These are phyloP conservation scores for Rhodotorula toruloides DNA, from an alignment of 768 basidiomycete species.

Conservation along the genomic window DNA sequence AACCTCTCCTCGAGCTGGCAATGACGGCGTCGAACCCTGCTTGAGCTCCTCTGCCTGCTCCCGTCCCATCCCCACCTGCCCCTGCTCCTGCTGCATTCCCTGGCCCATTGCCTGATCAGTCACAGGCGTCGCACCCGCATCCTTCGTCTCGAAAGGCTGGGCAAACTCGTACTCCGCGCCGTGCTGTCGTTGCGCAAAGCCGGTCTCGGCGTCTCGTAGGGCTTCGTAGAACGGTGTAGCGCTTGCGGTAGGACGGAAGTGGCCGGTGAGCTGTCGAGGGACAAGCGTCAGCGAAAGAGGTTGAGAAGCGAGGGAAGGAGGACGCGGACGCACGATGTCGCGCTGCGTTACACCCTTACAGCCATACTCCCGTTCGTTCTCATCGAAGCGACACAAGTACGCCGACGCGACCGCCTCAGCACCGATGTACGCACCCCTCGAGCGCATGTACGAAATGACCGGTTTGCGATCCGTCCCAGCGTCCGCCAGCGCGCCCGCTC, in stretches of 20 bases:
- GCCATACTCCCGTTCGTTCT: conserved; percentile 24
- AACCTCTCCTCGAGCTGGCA: too few relatives aligned
- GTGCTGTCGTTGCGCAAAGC: conserved; percentile 34
- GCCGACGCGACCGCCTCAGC: conserved; percentile 33
- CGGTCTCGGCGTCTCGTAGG: conserved; percentile 39
- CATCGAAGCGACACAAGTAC: conserved; percentile 27
- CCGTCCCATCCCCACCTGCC: neutral
- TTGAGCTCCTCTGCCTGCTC: neutral
- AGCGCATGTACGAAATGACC: conserved; percentile 32
- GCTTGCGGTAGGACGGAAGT: conserved; percentile 31
- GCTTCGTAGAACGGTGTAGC: conserved; percentile 28
- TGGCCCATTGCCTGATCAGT: neutral
- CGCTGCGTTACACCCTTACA: conserved; percentile 9
- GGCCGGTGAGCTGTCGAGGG: conserved; percentile 32
- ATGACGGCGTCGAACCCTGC: too few relatives aligned
- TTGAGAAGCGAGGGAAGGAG: neutral
- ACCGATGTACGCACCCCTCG: conserved; percentile 40
- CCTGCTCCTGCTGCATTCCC: neutral
- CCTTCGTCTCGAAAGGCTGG: conserved; percentile 6
- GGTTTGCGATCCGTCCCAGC: conserved; percentile 27
- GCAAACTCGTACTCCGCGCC: conserved; percentile 20
- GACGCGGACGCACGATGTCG: conserved; percentile 8
- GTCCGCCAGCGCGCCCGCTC: conserved; percentile 39
- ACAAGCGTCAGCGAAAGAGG: neutral
- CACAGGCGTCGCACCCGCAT: neutral